phyloP scores from a whole-genome alignment of 2,329 filamentous ascomycete species.

The Talaromyces sp. region DNA sequence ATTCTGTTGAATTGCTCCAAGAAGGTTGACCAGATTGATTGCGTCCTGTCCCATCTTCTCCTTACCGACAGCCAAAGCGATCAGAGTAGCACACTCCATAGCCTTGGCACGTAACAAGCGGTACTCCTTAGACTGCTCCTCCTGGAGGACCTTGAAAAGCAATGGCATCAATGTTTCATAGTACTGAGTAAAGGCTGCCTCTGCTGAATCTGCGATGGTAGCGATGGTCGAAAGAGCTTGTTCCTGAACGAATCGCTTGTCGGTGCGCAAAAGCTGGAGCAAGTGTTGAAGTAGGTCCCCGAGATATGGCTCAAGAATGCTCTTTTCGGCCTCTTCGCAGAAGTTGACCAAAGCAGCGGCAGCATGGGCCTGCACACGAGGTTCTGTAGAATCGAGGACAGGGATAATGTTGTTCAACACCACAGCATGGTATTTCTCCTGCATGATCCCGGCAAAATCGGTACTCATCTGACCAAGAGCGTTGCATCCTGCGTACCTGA shows the following conservation, averaged over 20 bases:
- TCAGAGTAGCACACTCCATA: slow-evolving; percentile 97
- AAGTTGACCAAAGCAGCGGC: slow-evolving; percentile 98
- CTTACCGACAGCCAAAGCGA: slow-evolving; percentile 90
- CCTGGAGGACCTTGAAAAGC: slow-evolving; percentile 80
- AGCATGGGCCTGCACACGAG: slow-evolving; percentile 92
- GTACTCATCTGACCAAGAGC: slow-evolving; percentile 99
- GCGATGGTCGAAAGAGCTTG: slow-evolving; percentile 97
- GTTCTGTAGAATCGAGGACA: slow-evolving; percentile 83
- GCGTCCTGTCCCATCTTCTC: slow-evolving; percentile 87
- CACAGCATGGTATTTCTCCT: slow-evolving; percentile 85
- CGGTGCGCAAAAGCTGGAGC: slow-evolving; percentile 81
- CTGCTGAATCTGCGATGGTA: slow-evolving; percentile 96
- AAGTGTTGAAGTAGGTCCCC: slow-evolving; percentile 81
- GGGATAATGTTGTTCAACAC: slow-evolving; percentile 90
- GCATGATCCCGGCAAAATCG: slow-evolving; percentile 97
- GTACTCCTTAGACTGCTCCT: slow-evolving; percentile 91
- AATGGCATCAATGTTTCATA: slow-evolving; percentile 95
- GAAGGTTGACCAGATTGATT: slow-evolving; percentile 77
- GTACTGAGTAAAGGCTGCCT: slow-evolving; percentile 90
- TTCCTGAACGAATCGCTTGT: slow-evolving; percentile 95
- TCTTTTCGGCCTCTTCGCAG: slow-evolving; percentile 95
- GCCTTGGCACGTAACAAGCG: slow-evolving; percentile 89
- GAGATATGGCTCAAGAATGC: slow-evolving; percentile 85
- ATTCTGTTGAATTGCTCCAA: slow-evolving; percentile 80
- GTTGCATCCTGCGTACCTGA: slow-evolving; percentile 96